Conservation (phyloP, 2,329 filamentous ascomycete species). For the Xylariomycetidae sp. region DNA sequence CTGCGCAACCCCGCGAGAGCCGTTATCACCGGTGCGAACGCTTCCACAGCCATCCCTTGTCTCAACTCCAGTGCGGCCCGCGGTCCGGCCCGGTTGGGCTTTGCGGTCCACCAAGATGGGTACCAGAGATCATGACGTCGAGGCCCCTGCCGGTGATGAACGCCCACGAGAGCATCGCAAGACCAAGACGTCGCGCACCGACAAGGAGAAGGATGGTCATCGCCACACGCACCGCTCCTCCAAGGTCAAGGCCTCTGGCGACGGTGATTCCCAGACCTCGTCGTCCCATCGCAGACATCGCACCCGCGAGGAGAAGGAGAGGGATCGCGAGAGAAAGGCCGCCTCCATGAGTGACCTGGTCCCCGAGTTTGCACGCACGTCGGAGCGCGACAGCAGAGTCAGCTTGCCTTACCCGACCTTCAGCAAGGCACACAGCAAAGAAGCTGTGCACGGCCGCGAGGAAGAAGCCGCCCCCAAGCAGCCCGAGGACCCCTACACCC, state of each 20-base stretch:
- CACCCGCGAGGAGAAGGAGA: constrained; percentile 25
- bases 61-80: constrained; percentile 9
- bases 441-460: constrained; percentile 63
- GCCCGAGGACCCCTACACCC: constrained; percentile 34
- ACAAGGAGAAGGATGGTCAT: constrained; percentile 17
- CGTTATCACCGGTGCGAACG: not conserved
- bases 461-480: constrained; percentile 33
- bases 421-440: constrained; percentile 81
- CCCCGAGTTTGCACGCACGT: constrained; percentile 22
- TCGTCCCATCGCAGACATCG: constrained; percentile 24
- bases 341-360: constrained; percentile 27
- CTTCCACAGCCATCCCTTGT: constrained; percentile 9
- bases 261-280: constrained; percentile 21
- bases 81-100: constrained; percentile 27
- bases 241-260: constrained; percentile 18
- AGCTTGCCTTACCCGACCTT: constrained; percentile 28
- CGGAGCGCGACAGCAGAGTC: constrained; percentile 21
- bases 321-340: constrained; percentile 22
- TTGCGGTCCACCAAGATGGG: constrained; percentile 22
- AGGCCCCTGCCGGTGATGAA: constrained; percentile 16
- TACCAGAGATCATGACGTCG: constrained; percentile 20
- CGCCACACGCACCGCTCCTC: constrained; percentile 23
- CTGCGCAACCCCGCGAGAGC: not conserved
- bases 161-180: constrained; percentile 19
- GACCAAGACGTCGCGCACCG: constrained; percentile 16